phyloP scores from a whole-genome alignment of 148 eudicot genomes.

The Nyssa sinensis region DNA sequence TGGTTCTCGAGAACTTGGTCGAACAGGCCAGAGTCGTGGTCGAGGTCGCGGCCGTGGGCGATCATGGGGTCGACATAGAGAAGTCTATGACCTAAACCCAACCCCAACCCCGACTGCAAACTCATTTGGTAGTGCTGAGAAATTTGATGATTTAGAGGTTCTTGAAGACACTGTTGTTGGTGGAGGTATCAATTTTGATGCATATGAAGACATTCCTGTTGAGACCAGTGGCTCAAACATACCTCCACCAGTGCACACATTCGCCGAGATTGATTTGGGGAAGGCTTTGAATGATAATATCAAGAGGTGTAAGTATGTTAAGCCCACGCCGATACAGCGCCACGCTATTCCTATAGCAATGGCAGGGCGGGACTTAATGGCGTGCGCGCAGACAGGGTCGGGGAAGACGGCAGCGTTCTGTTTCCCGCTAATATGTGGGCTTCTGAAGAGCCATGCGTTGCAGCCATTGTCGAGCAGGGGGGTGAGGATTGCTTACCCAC shows the following conservation, averaged over 20 bases:
- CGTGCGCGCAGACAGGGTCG: conserved; percentile 88
- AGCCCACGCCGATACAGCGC: conserved; percentile 71
- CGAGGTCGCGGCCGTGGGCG: conserved; percentile 8
- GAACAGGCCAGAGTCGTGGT: neutral
- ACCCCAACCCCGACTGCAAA: neutral
- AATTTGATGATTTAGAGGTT: conserved; percentile 35
- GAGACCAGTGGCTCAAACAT: conserved; percentile 51
- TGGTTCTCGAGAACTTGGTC: neutral
- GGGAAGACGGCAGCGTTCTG: conserved; percentile 91
- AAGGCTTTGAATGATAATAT: conserved; percentile 51
- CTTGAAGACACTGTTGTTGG: conserved; percentile 16
- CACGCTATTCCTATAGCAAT: conserved; percentile 67
- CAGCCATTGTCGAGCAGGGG: conserved; percentile 7
- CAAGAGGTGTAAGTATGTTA: conserved; percentile 71
- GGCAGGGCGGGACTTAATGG: conserved; percentile 83
- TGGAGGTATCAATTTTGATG: conserved; percentile 48
- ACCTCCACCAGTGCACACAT: conserved; percentile 42
- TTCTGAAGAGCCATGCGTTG: conserved; percentile 22
- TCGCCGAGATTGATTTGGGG: conserved; percentile 57
- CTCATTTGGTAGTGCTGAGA: conserved; percentile 17
- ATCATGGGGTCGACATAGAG: too few species aligned
- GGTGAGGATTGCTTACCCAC: conserved; percentile 40
- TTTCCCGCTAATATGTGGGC: conserved; percentile 68
- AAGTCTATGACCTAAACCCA: neutral
- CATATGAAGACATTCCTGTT: conserved; percentile 63